These are phyloP conservation scores for Boletus reticulatus DNA, from an alignment of 768 basidiomycete genomes.

Conservation along the genomic window DNA sequence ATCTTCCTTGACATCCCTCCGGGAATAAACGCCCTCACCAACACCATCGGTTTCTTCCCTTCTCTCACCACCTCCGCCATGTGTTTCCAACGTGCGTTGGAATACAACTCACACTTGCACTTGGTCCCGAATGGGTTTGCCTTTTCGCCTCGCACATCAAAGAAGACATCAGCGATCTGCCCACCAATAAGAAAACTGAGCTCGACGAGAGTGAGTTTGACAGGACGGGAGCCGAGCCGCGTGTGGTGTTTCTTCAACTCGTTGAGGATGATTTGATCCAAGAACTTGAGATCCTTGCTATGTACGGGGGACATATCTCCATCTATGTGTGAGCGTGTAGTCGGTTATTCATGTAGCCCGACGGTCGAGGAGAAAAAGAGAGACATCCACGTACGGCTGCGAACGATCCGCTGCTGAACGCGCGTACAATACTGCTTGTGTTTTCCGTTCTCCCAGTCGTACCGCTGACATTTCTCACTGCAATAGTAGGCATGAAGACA, in stretches of 20 bases:
- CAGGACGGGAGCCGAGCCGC: conserved; percentile 6
- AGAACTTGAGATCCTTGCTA: conserved; percentile 25
- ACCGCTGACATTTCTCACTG: conserved; percentile 23
- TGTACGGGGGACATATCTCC: conserved; percentile 23
- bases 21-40: conserved; percentile 29
- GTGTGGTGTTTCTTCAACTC: conserved; percentile 21
- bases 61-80: conserved; percentile 16
- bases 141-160: conserved; percentile 18
- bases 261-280: conserved; percentile 23
- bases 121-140: conserved; percentile 25
- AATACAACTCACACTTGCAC: conserved; percentile 23
- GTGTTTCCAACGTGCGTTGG: conserved; percentile 24
- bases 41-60: conserved; percentile 12
- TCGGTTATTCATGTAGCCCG: background rate
- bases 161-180: conserved; percentile 5
- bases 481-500: conserved; percentile 31
- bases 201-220: conserved; percentile 25
- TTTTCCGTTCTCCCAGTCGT: conserved; percentile 25
- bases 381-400: conserved; percentile 12
- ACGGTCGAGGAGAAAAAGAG: background rate
- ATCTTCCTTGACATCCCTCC: conserved; percentile 28
- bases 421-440: conserved; percentile 27
- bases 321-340: conserved; percentile 10
- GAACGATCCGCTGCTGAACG: conserved; percentile 19
- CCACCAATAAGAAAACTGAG: conserved; percentile 20